A percentile compares a stretch with the other conserved stretches of the same genome.
These are phyloP conservation scores for Alternaria sp. DNA, from an alignment of 2,329 filamentous ascomycete species.

Conservation along the genomic window DNA sequence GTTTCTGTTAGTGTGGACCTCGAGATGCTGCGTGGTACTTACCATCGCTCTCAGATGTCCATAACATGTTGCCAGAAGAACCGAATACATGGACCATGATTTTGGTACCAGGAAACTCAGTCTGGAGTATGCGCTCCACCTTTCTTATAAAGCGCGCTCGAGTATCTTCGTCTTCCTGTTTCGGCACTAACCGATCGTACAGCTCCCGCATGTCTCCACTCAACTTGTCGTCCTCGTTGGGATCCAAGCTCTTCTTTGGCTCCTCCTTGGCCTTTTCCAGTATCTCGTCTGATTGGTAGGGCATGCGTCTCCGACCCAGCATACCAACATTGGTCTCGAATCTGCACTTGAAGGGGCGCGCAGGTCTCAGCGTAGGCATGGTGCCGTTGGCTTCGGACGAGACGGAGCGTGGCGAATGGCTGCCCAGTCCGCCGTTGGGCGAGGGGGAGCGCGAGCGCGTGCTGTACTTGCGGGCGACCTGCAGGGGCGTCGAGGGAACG, in stretches of 20 bases:
- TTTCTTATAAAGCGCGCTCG: slow-evolving; percentile 82
- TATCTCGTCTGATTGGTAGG: slow-evolving; percentile 88
- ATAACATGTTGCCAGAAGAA: slow-evolving; percentile 95
- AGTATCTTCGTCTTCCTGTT: slow-evolving; percentile 77
- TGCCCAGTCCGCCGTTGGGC: slow-evolving; percentile 74
- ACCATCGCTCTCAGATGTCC: slow-evolving; percentile 97
- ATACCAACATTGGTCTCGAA: slow-evolving; percentile 84
- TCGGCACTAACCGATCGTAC: slow-evolving; percentile 86
- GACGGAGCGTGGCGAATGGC: slow-evolving; percentile 87
- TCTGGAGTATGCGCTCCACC: slow-evolving; percentile 85
- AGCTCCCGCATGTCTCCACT: slow-evolving; percentile 85
- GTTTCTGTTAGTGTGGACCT: slow-evolving; percentile 32
- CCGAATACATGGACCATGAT: slow-evolving; percentile 95
- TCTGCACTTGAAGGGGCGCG: slow-evolving; percentile 72
- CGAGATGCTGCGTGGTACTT: slow-evolving; percentile 42
- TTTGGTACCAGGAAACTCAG: slow-evolving; percentile 89
- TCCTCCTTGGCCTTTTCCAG: slow-evolving; percentile 75
- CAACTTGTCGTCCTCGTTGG: slow-evolving; percentile 62
- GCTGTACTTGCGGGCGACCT: slow-evolving; percentile 84
- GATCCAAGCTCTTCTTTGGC: slow-evolving; percentile 64
- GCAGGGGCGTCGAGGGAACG: slow-evolving; percentile 91
- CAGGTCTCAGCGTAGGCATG: slow-evolving; percentile 72
- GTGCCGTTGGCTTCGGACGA: slow-evolving; percentile 87
- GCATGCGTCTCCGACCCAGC: slow-evolving; percentile 84
- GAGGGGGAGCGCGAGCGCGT: slow-evolving; percentile 82